phyloP scores from a whole-genome alignment of 2,329 filamentous ascomycete genomes.

The Didymella glomerata region DNA sequence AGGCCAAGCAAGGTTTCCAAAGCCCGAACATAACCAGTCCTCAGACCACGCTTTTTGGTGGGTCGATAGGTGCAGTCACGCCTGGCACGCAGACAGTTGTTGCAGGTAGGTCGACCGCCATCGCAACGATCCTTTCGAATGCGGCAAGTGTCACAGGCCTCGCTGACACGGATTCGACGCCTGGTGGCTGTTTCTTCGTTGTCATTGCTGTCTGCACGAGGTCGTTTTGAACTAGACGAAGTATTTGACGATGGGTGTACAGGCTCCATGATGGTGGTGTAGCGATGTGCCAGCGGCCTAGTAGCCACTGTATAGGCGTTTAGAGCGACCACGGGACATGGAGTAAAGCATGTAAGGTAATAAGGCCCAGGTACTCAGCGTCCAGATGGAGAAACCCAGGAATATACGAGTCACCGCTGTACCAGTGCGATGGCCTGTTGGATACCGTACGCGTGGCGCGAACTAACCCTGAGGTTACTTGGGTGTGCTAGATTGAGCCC shows the following conservation, averaged over 20 bases:
- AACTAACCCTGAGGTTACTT: neutral
- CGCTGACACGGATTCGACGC: constrained; percentile 2
- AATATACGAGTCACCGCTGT: neutral
- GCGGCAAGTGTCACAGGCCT: constrained; percentile 1
- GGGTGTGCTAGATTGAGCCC: neutral
- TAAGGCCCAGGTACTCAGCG: neutral
- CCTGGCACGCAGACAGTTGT: constrained; percentile 5
- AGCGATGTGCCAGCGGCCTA: neutral
- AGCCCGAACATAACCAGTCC: constrained; percentile 8
- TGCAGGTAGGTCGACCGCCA: constrained; percentile 1
- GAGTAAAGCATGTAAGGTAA: neutral
- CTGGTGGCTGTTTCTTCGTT: neutral
- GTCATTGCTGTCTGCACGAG: neutral
- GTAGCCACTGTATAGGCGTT: neutral
- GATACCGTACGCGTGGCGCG: neutral
- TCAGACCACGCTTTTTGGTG: constrained; percentile 5
- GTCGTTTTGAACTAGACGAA: neutral
- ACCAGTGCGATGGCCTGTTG: neutral
- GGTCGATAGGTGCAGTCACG: constrained; percentile 5
- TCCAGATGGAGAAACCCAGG: neutral
- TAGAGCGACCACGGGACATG: neutral
- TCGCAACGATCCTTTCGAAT: constrained; percentile 8
- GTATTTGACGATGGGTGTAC: too few species aligned
- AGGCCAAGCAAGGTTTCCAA: constrained; percentile 5
- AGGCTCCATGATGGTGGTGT: neutral